phyloP scores from a whole-genome alignment of 768 basidiomycete species.

The Leccinellum rugosiceps region DNA sequence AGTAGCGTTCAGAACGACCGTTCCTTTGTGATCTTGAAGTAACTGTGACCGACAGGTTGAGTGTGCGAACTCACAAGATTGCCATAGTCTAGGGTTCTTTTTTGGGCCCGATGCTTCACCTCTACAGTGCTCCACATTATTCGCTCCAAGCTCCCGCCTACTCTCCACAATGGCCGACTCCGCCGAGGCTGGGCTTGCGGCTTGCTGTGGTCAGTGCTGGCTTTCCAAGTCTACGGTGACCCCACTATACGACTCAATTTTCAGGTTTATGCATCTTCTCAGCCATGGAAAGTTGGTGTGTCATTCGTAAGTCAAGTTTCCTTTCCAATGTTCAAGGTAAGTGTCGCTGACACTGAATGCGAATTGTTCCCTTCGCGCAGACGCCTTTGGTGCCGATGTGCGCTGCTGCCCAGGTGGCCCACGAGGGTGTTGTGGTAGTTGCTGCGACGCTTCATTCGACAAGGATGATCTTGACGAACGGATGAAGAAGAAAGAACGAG shows the following conservation, averaged over 20 bases:
- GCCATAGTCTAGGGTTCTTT: neutral
- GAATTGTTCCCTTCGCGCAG: slow-evolving; percentile 4
- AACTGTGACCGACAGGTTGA: neutral
- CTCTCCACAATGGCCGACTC: slow-evolving; percentile 18
- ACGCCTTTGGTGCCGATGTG: slow-evolving; percentile 19
- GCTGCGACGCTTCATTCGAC: slow-evolving; percentile 28
- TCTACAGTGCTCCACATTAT: neutral
- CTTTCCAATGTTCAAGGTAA: neutral
- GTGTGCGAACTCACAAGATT: neutral
- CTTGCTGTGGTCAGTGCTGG: slow-evolving; percentile 23
- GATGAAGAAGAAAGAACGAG: slow-evolving; percentile 20
- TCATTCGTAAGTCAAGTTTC: slow-evolving; percentile 20
- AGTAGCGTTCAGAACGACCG: too few species aligned
- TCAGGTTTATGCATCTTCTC: slow-evolving; percentile 15
- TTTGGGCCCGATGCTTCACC: too few species aligned
- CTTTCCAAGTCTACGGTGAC: neutral
- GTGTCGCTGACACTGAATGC: neutral
- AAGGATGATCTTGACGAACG: slow-evolving; percentile 30
- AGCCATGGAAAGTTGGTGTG: slow-evolving; percentile 23
- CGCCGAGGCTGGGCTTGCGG: slow-evolving; percentile 2
- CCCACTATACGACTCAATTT: neutral
- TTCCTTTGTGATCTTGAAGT: too few species aligned
- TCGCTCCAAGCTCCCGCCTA: neutral
- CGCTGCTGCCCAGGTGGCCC: slow-evolving; percentile 24
- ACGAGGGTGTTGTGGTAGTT: slow-evolving; percentile 27